Evolutionary conservation across 768 basidiomycete genomes (phyloP).

Genomic region (Pulveroboletus frians): DNA sequence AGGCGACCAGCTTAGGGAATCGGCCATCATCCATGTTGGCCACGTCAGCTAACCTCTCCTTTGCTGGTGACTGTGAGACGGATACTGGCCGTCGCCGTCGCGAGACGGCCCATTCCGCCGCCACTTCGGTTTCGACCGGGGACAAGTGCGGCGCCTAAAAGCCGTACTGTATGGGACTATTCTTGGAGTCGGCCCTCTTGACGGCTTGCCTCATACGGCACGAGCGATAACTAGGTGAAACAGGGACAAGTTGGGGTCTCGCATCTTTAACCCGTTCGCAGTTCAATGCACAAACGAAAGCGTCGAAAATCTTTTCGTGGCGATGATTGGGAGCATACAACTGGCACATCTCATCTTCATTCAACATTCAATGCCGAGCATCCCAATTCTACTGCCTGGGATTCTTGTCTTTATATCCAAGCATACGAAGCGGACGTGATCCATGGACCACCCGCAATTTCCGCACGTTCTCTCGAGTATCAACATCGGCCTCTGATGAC

Average conservation of each 20-base stretch:
- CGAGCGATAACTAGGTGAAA: too few relatives aligned
- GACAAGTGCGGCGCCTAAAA: too few relatives aligned
- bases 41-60: not conserved
- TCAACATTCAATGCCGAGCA: not conserved
- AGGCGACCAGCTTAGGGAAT: conserved; percentile 65
- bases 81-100: not conserved
- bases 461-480: conserved; percentile 34
- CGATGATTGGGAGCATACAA: conserved; percentile 5
- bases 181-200: too few relatives aligned
- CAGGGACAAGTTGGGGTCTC: too few relatives aligned
- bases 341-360: not conserved
- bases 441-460: conserved; percentile 43
- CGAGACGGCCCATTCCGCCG: not conserved
- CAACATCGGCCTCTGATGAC: conserved; percentile 5
- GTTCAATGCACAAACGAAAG: conserved; percentile 26
- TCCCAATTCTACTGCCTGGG: conserved; percentile 4
- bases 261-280: not conserved
- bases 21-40: conserved; percentile 18
- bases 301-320: conserved; percentile 12
- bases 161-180: too few relatives aligned
- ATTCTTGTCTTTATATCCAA: conserved; percentile 46
- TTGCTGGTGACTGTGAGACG: not conserved
- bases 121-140: not conserved
- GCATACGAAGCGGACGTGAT: conserved; percentile 76
- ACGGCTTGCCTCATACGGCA: too few relatives aligned